Evolutionary conservation across 257 asterid genomes (phyloP), one percentile per base, ranked within the genome.

Genomic region (Lycium barbarum): DNA sequence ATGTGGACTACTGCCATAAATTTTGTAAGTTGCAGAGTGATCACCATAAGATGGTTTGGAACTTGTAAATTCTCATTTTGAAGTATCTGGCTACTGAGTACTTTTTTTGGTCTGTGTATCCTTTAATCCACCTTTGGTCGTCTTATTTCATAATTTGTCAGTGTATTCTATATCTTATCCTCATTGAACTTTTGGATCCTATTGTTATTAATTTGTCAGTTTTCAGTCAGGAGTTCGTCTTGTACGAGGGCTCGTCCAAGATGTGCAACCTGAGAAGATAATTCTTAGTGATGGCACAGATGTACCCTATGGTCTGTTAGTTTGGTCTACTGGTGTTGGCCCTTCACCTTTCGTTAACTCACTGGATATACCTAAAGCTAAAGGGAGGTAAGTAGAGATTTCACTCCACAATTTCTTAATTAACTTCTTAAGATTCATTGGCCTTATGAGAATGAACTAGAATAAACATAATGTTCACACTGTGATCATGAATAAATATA

Each of bases 291-390:
- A 96, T 72, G 95, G 91, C 86, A 96, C 98, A 2, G 90, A 90
- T 79, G 95, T 96, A 66, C 98, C 98, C 26, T 96, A 96, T 83
- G 99, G 99, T 38, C 90, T 96, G 71, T 86, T 96, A 86, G 99
- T 94, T 80, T 96, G 99, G 99, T 96, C 99, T 68, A 96, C 99
- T 4, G 99, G 99, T 51, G 99, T 96, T 65, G 99, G 99, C 47
- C 99, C 98, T 62, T 93, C 99, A 5, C 33, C 92, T 51, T 94
- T 96, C 72, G 99, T 94, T 86, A 93, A 83, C 15, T 72, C 90
- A 82, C 84, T 96, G 57, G 96, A 96, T 79, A 51, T 96, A 85
- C 95, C 98, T 38, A 96, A 93, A 90, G 96, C 95, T n/a, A 96
- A 95, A 61, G 99, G 98, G 86, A 91, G 98, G 98, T 94, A 84